These are phyloP conservation scores for Arachis stenosperma DNA, from an alignment of 306 rosid species.

Conservation along the genomic window DNA sequence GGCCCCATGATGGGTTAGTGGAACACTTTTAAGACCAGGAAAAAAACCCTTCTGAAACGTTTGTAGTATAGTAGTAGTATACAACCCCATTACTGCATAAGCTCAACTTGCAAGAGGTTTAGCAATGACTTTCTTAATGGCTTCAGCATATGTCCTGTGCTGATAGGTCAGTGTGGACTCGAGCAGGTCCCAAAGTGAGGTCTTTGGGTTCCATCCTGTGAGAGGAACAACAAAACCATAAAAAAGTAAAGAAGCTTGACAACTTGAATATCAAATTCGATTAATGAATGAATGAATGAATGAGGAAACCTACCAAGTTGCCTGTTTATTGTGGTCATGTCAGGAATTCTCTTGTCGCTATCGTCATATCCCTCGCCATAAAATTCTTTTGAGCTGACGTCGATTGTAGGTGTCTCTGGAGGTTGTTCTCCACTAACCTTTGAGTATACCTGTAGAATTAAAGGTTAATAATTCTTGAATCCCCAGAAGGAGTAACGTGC, in stretches of 20 bases:
- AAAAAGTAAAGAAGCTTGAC: neutral
- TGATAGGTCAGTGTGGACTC: slow-evolving; percentile 97
- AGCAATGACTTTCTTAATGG: slow-evolving; percentile 73
- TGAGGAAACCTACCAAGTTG: slow-evolving; percentile 72
- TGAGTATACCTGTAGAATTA: slow-evolving; percentile 68
- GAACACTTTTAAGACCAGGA: slow-evolving; percentile 41
- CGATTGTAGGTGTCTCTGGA: slow-evolving; percentile 68
- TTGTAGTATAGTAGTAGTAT: neutral
- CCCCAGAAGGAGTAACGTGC: neutral
- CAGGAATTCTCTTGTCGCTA: slow-evolving; percentile 97
- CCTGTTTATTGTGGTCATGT: slow-evolving; percentile 90
- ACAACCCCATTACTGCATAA: slow-evolving; percentile 15
- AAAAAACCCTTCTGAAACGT: slow-evolving; percentile 36
- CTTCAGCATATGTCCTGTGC: slow-evolving; percentile 94
- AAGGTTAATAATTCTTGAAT: slow-evolving; percentile 21
- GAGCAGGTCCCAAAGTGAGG: slow-evolving; percentile 91
- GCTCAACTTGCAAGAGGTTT: slow-evolving; percentile 73
- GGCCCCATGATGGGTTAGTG: slow-evolving; percentile 30
- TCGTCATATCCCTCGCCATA: slow-evolving; percentile 96
- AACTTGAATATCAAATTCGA: slow-evolving; percentile 15
- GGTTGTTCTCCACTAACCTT: slow-evolving; percentile 80
- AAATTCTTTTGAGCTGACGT: slow-evolving; percentile 89
- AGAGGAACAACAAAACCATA: slow-evolving; percentile 11
- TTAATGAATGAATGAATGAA: neutral
- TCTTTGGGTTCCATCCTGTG: slow-evolving; percentile 92